Base-by-base conservation (phyloP, 2,329 filamentous ascomycete genomes). In the Tolypocladium sp. region DNA sequence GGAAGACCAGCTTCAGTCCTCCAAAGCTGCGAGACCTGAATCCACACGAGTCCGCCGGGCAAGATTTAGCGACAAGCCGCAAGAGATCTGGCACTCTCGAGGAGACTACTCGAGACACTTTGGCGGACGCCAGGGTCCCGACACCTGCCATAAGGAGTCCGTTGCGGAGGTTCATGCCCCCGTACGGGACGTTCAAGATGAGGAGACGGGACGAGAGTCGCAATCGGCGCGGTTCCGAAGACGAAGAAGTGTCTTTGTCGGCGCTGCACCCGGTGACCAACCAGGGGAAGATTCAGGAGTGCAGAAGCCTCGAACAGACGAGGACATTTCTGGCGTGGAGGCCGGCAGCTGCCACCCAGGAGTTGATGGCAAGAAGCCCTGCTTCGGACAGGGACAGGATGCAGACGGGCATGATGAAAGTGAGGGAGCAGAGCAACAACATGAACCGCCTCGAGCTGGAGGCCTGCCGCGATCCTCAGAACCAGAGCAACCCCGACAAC, bases 401-500 rank as follows among this genome's bases (percentile, higher is more conserved):
- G 15, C 3, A 20, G 46, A 9, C 25, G 22, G 22, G n/a, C 13
- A 3, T 8, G 25, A 2, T 7, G 4, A 15, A 30, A 17, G 2
- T 20, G 25, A 49, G 15, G 25, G 17, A 30, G 46, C 15, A 30
- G 8, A 20, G 15, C 25, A n/a, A 30, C 10, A 30, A 30, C 44
- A 30, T 30, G 44, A 20, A 30, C 3, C 25, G 13, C 25, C 44
- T 10, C 2, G 44, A 30, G 7, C 25, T 49, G 15, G 22, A 5
- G 10, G 10, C 22, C 42, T 46, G 22, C 42, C 4, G 15, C 42
- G 15, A 9, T 6, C 3, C 17, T 35, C 25, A 44, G 30, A 35
- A 12, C 7, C 52, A 38, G 42, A 56, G 33, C 58, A 52, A 49
- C 17, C 55, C 40, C 37, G 62, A 63, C 35, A 54, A 59, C 52